phyloP scores from a whole-genome alignment of 805 yeast genomes.

The Peterozyma toletana region DNA sequence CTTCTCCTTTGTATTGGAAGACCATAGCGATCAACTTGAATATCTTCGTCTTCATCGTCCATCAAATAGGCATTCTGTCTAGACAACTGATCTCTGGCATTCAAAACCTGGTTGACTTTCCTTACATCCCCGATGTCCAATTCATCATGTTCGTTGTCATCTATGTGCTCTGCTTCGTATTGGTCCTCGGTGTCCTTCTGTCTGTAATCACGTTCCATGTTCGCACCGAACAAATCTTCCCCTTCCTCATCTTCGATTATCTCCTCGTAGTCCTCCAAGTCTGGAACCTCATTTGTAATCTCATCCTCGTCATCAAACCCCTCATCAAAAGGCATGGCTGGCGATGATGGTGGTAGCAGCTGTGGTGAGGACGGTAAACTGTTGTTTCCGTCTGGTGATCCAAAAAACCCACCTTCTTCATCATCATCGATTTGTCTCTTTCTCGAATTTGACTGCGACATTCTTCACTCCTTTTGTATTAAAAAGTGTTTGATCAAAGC shows the following conservation, averaged over 20 bases:
- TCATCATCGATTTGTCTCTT: slow-evolving; percentile 42
- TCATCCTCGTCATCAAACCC: slow-evolving; percentile 29
- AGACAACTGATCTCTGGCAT: slow-evolving; percentile 60
- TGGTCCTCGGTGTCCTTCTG: slow-evolving; percentile 48
- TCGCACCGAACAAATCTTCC: slow-evolving; percentile 75
- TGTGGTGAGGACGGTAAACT: slow-evolving; percentile 32
- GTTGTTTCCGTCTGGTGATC: slow-evolving; percentile 21
- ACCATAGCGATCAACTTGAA: slow-evolving; percentile 46
- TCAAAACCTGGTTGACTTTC: slow-evolving; percentile 65
- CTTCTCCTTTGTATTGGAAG: slow-evolving; percentile 62
- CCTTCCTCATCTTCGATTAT: slow-evolving; percentile 72
- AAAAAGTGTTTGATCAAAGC: too few species aligned
- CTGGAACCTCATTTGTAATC: slow-evolving; percentile 17
- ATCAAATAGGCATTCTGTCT: slow-evolving; percentile 35
- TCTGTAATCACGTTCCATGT: slow-evolving; percentile 63
- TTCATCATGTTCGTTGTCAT: slow-evolving; percentile 59
- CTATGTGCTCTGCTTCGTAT: slow-evolving; percentile 51
- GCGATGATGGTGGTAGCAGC: slow-evolving; percentile 67
- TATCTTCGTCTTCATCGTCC: slow-evolving; percentile 37
- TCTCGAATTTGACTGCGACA: slow-evolving; percentile 24
- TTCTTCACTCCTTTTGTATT: not conserved
- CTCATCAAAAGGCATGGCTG: slow-evolving; percentile 54
- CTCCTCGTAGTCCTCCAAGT: slow-evolving; percentile 58
- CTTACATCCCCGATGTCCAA: slow-evolving; percentile 69
- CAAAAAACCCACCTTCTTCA: slow-evolving; percentile 16